Base-by-base conservation (phyloP, 371 early-diverging fungal genomes). In the Apophysomyces ossiformis region DNA sequence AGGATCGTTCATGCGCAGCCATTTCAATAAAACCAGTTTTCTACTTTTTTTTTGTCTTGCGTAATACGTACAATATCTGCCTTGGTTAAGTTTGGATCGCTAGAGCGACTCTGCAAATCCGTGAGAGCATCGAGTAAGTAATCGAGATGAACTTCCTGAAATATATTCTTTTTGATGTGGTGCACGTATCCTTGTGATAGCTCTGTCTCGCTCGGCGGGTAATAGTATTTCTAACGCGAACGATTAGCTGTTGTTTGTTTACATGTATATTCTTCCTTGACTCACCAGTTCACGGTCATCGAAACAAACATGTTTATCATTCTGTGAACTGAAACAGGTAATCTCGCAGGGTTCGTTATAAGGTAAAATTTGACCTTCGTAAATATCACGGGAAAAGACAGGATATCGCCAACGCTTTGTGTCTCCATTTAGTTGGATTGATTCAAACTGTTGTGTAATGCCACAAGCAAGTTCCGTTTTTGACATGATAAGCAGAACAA, bases 311-410 rank as follows among this genome's bases (percentile, higher is more conserved):
- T 61, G 69, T 50, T 94, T 85, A 32, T 86, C 56, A 5, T 74
- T 83, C 63, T 92, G 90, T 69, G 91, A 90, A 57, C 91, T 91
- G 70, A 90, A 96, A 46, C 86, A 90, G 0, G 78, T 82, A 12
- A 96, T 68, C 69, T 96, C 96, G 1, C 73, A 69, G 1, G 96
- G 96, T 62, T 93, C 92, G 26, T 81, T 83, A 65, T 87, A 92
- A 0, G 68, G 64, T 6, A 86, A 82, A 60, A 73, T 83, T 0
- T 75, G 60, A 13, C 76, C 84, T 18, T 80, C 78, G 69, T 89
- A 90, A 12, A 73, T 68, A 7, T 75, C 70, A 45, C 21, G 37
- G 11, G 32, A n/a, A 3, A 7, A 35, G 12, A 58, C 41, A 7
- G 6, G 38, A 21, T 21, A 50, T 9, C 21, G 16, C 21, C 21